Evolutionary conservation across 169 alveolate species (phyloP).

Genomic region (Plasmodium relictum): DNA sequence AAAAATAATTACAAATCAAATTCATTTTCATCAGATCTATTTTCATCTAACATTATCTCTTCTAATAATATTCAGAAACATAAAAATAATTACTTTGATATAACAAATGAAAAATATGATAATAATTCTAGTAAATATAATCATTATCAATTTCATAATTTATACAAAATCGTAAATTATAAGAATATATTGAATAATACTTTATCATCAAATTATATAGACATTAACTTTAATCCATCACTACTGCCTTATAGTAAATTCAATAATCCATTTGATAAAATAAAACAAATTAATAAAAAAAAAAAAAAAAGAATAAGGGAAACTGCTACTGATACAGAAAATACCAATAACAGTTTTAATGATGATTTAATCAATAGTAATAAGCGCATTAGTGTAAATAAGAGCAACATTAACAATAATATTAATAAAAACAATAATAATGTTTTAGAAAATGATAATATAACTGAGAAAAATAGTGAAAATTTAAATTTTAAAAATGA

Average conservation of each 20-base stretch:
- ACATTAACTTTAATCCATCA: constrained; percentile 18
- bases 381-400: too few species aligned
- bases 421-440: too few species aligned
- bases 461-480: too few species aligned
- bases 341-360: not conserved
- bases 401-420: too few species aligned
- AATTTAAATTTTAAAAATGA: too few species aligned
- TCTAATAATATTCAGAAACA: not conserved
- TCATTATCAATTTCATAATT: not conserved
- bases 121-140: not conserved
- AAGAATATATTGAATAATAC: constrained; percentile 14
- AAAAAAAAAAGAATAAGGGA: not conserved
- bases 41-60: not conserved
- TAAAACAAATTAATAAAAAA: not conserved
- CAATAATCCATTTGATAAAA: not conserved
- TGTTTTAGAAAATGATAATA: too few species aligned
- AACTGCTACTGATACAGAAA: not conserved
- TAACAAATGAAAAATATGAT: not conserved
- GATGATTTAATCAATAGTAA: not conserved
- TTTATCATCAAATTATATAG: constrained; percentile 39
- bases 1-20: not conserved
- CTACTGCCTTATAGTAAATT: not conserved
- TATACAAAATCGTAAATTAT: constrained; percentile 24
- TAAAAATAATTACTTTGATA: too few species aligned
- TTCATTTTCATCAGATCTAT: not conserved